A percentile compares a stretch with the other conserved stretches of the same genome.
Evolutionary conservation across 768 basidiomycete genomes (phyloP).

Genomic region (Naganishia vaughanmartiniae): DNA sequence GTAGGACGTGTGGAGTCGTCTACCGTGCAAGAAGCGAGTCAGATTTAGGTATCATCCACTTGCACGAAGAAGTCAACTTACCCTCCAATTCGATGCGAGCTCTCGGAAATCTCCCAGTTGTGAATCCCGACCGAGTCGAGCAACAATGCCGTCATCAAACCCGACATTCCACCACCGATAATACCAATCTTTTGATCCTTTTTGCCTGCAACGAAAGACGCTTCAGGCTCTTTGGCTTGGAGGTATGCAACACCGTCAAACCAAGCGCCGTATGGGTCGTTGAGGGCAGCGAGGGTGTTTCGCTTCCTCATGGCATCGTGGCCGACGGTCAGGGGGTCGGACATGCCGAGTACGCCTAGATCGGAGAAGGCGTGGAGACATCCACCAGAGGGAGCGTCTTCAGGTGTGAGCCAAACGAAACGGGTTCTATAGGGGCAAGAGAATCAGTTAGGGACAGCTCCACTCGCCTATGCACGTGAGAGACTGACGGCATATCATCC

Average conservation of each 20-base stretch:
- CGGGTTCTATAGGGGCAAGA: conserved; percentile 10
- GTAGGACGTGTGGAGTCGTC: conserved; percentile 33
- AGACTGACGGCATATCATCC: conserved; percentile 27
- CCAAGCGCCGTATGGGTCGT: conserved; percentile 36
- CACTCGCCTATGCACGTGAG: neutral
- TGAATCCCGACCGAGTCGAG: conserved; percentile 35
- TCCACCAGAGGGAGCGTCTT: conserved; percentile 29
- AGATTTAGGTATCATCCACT: neutral
- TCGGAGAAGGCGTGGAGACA: conserved; percentile 36
- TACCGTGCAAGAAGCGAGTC: neutral
- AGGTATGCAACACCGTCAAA: conserved; percentile 36
- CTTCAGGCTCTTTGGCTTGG: conserved; percentile 27
- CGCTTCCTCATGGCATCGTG: conserved; percentile 27
- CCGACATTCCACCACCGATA: conserved; percentile 33
- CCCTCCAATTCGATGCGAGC: conserved; percentile 35
- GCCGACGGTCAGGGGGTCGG: conserved; percentile 26
- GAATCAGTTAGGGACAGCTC: neutral
- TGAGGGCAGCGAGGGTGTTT: conserved; percentile 32
- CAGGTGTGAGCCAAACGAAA: conserved; percentile 34
- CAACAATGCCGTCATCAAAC: conserved; percentile 34
- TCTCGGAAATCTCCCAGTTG: conserved; percentile 37
- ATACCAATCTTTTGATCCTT: conserved; percentile 38
- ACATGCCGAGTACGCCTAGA: conserved; percentile 26
- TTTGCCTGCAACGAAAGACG: conserved; percentile 33
- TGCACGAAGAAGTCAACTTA: conserved; percentile 10